Conservation (phyloP, 768 basidiomycete genomes). For the Coprinellus aureogranulatus region DNA sequence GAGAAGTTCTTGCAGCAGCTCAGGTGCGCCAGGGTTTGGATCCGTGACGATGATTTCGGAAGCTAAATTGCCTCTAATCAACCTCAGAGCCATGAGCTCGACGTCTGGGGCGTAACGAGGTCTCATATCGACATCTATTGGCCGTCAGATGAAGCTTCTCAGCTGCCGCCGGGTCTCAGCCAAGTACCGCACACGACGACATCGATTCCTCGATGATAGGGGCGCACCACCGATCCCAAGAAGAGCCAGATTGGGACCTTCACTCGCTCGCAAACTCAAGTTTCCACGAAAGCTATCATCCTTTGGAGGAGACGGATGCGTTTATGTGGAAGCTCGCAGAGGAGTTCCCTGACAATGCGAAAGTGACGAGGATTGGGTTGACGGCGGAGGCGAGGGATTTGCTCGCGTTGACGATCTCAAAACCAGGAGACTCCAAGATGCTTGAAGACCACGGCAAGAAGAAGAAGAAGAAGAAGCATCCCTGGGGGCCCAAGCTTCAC, state of each 20-base stretch:
- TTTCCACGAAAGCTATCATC: conserved; percentile 52
- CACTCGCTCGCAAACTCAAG: conserved; percentile 33
- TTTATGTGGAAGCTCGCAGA: conserved; percentile 51
- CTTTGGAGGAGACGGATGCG: conserved; percentile 48
- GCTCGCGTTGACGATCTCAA: conserved; percentile 49
- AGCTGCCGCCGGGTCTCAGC: conserved; percentile 20
- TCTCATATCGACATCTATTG: conserved; percentile 53
- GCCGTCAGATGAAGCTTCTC: conserved; percentile 18
- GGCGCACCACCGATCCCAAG: background rate
- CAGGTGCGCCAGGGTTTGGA: background rate
- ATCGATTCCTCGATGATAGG: conserved; percentile 8
- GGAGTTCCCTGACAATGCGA: conserved; percentile 45
- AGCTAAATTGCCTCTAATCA: background rate
- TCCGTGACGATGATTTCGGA: background rate
- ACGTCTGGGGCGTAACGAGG: conserved; percentile 49
- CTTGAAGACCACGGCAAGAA: conserved; percentile 6
- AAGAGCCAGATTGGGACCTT: conserved; percentile 31
- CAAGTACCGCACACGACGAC: conserved; percentile 21
- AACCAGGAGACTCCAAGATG: conserved; percentile 11
- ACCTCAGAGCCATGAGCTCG: conserved; percentile 47
- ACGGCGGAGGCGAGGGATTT: conserved; percentile 61
- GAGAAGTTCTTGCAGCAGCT: conserved; percentile 1
- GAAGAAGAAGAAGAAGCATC: conserved; percentile 14
- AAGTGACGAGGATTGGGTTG: conserved; percentile 51
- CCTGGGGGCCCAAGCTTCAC: conserved; percentile 38